Evolutionary conservation across 129 eudicot species (phyloP), one percentile per base, ranked within the genome.

Genomic region (Flaveria robusta): DNA sequence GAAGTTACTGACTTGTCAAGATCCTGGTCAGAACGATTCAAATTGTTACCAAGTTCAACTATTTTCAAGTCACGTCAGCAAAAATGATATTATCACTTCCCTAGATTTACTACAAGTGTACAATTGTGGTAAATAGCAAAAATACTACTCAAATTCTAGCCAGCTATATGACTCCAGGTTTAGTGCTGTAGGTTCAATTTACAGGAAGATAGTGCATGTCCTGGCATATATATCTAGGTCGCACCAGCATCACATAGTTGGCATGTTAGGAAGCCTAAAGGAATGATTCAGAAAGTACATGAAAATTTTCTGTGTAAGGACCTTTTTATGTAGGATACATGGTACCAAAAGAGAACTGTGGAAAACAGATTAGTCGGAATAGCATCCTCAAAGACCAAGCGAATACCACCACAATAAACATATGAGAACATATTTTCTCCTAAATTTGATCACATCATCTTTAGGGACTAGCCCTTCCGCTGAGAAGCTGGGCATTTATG

Each of bases 401-500:
- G 19, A 26, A 6, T 39, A 56, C 13, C 23, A 72, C 22, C 54
- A 37, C 39, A 8, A 54, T 19, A 72, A 54, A 19, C 51, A 7
- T n/a, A 55, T 72, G 50, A 34, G 9, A 39, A 9, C 45, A 4
- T 75, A 75, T 62, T 19, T 41, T 75, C 16, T 63, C 60, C 62
- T 16, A 29, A 27, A 27, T 41, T 66, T 51, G 19, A 68, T 42
- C 27, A 16, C 12, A 47, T 46, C 27, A 43, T 19, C 31, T 20
- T 41, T 11, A 20, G 1, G 43, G 15, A 23, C 15, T 24, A 59
- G 23, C 43, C 46, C 71, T 16, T 74, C 47, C 59, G 23, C 60
- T 46, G 24, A 26, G 7, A 24, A 43, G 20, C 37, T 41, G 26
- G 29, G 13, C 11, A 14, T 45, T 49, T 27, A 66, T 39, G 27